Base-by-base conservation (phyloP, 148 eudicot species). In the Silene latifolia region DNA sequence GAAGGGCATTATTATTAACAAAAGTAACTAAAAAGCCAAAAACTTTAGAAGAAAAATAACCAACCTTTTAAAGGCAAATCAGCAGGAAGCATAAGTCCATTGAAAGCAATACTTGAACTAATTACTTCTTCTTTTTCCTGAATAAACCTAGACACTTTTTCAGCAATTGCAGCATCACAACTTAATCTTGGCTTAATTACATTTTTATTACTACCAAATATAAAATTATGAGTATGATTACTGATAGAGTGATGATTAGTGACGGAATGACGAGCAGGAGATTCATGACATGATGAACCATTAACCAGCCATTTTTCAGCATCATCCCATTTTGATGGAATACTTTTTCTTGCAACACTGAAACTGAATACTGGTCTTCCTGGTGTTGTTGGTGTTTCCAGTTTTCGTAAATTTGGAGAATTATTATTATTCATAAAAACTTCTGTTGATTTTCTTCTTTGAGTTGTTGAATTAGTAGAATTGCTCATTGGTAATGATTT, bases 321-420 rank as follows among this genome's bases (percentile, higher is more conserved):
- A 83, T 93, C 96, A 76, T 93, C 96, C 98, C 98, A 93, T 63
- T 90, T 93, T 20, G 98, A 93, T 72, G 98, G 96, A 17, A 88
- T 80, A 77, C 76, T 78, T 42, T 85, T 93, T 63, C 91, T 90
- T n/a, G 87, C 12, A 64, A 67, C 77, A 78, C 91, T 93, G 78
- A 90, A 93, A 76, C 87, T 85, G 76, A 90, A 93, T 60, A 88
- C 71, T 11, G 96, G 98, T 67, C 98, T 84, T 47, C 93, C 93
- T 20, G 93, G 93, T 15, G 98, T 89, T 29, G 85, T 61, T 63
- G 96, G 91, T 72, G 90, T 85, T 29, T 89, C 93, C 4, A 81
- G 32, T 35, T 63, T 85, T 59, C 80, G 87, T 58, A 44, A 71
- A 53, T 76, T 68, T 27, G 62, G 59, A 66, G 68, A 64, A 51